Conservation (phyloP, 148 eudicot genomes). For the Euryodendron excelsum region DNA sequence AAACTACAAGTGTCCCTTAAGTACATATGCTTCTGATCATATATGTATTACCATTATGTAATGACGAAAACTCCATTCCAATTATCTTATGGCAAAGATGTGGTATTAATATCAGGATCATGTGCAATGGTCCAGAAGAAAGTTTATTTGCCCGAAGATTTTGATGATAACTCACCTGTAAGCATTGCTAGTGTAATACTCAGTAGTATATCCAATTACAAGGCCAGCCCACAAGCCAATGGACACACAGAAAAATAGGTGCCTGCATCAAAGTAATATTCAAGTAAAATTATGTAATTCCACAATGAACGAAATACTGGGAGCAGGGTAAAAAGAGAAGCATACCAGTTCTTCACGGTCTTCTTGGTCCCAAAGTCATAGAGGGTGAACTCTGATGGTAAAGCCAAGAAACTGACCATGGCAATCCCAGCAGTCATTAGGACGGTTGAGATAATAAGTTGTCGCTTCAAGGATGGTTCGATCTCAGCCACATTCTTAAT, state of each 20-base stretch:
- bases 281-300: neutral
- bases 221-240: constrained; percentile 40
- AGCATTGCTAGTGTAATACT: constrained; percentile 29
- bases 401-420: constrained; percentile 21
- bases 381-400: constrained; percentile 33
- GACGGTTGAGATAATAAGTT: constrained; percentile 31
- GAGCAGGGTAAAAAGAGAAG: neutral
- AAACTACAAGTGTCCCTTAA: no score
- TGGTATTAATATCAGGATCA: neutral
- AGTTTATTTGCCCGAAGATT: neutral
- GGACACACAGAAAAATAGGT: constrained; percentile 34
- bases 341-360: constrained; percentile 29
- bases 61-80: no score
- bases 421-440: constrained; percentile 40
- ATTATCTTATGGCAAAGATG: neutral
- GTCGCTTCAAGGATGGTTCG: constrained; percentile 30
- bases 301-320: neutral
- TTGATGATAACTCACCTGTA: constrained; percentile 13
- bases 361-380: constrained; percentile 27
- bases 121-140: neutral
- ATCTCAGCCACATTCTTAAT: constrained; percentile 29
- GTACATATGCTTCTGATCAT: no score
- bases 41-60: no score
- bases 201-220: constrained; percentile 28
- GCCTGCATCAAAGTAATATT: constrained; percentile 15